Evolutionary conservation across 768 basidiomycete species (phyloP).

Genomic region (Candolleomyces eurysporus): DNA sequence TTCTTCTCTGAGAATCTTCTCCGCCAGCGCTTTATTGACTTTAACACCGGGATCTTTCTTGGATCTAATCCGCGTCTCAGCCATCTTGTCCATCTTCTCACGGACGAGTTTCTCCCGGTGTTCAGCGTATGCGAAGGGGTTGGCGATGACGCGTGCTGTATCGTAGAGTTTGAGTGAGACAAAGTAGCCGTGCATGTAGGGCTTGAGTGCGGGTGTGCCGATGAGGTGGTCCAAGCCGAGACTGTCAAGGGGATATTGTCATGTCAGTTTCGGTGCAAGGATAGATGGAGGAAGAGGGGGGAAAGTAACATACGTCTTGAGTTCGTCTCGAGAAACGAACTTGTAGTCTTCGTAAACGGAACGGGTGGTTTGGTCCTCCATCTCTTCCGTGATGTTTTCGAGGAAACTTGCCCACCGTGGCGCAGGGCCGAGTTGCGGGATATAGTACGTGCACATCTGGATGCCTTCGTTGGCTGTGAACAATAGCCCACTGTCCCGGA

Average conservation of each 20-base stretch:
- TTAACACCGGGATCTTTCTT: slow-evolving; percentile 72
- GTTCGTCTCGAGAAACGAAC: slow-evolving; percentile 86
- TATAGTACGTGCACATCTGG: slow-evolving; percentile 90
- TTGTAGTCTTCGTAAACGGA: slow-evolving; percentile 96
- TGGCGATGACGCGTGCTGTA: slow-evolving; percentile 91
- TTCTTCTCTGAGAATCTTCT: slow-evolving; percentile 70
- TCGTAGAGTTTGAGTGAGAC: slow-evolving; percentile 94
- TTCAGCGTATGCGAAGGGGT: slow-evolving; percentile 94
- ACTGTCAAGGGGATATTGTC: slow-evolving; percentile 34
- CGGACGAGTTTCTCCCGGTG: slow-evolving; percentile 86
- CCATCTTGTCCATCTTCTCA: slow-evolving; percentile 90
- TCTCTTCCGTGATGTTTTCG: slow-evolving; percentile 97
- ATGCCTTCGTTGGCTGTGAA: slow-evolving; percentile 97
- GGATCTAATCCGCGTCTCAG: slow-evolving; percentile 88
- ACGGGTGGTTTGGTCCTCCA: slow-evolving; percentile 83
- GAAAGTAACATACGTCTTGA: slow-evolving; percentile 65
- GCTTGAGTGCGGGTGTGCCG: slow-evolving; percentile 93
- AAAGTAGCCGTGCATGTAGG: slow-evolving; percentile 99
- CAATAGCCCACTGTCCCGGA: slow-evolving; percentile 85
- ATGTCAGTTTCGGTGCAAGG: slow-evolving; percentile 9
- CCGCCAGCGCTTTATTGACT: slow-evolving; percentile 79
- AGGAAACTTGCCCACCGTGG: slow-evolving; percentile 97
- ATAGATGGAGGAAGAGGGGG: not conserved
- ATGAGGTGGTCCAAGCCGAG: slow-evolving; percentile 94
- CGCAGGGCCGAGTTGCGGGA: slow-evolving; percentile 95